A percentile compares a stretch with the other conserved stretches of the same genome.
Evolutionary conservation across 192 early-diverging fungal species (phyloP).

Genomic region (Pecoramyces ruminantium): DNA sequence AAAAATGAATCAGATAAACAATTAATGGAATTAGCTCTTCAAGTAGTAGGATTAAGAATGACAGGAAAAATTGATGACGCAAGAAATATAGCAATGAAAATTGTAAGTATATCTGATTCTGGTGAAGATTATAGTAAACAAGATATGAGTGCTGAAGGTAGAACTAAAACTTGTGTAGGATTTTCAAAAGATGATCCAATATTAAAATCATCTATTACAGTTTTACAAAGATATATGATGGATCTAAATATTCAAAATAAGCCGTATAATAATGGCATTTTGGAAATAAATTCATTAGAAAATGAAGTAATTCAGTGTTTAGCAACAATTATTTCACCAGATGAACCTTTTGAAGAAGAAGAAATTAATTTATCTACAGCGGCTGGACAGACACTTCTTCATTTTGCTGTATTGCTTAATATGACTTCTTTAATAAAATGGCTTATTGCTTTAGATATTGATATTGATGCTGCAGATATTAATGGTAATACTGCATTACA

Average conservation of each 20-base stretch:
- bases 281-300: not conserved
- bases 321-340: not conserved
- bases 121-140: not conserved
- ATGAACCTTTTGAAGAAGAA: not conserved
- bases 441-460: not conserved
- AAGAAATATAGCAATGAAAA: slow-evolving; percentile 12
- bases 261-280: not conserved
- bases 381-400: not conserved
- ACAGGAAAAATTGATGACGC: slow-evolving; percentile 63
- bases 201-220: not conserved
- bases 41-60: slow-evolving; percentile 71
- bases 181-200: not conserved
- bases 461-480: not conserved
- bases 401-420: not conserved
- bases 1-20: slow-evolving; percentile 66
- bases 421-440: not conserved
- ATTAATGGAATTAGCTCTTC: slow-evolving; percentile 77
- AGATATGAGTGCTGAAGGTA: not conserved
- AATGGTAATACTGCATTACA: not conserved
- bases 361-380: not conserved
- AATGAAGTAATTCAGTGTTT: not conserved
- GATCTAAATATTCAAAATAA: not conserved
- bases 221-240: not conserved
- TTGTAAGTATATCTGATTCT: not conserved
- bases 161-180: not conserved